These are phyloP conservation scores for Warburgia ugandensis DNA, from an alignment of 164 flowering plant species.

Conservation along the genomic window DNA sequence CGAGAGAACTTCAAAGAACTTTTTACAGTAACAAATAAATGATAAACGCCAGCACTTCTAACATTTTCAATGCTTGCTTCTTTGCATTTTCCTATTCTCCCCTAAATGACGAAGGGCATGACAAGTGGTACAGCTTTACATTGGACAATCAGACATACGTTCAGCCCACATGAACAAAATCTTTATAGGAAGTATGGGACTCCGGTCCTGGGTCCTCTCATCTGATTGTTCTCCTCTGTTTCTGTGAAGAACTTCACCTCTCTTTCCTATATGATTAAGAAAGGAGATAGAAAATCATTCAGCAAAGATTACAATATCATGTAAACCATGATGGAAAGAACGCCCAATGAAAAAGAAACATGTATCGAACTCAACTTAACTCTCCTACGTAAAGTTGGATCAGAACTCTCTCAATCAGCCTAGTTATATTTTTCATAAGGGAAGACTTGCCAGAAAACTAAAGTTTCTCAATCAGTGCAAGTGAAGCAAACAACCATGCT, in stretches of 20 bases:
- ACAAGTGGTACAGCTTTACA: neutral
- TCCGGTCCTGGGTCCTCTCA: slow-evolving; percentile 98
- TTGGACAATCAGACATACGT: too few relatives aligned
- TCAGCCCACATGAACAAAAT: slow-evolving; percentile 35
- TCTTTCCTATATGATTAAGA: slow-evolving; percentile 55
- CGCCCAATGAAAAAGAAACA: neutral
- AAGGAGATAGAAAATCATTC: neutral
- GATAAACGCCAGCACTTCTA: neutral
- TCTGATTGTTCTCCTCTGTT: slow-evolving; percentile 98
- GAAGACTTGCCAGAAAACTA: too few relatives aligned
- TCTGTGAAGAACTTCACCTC: slow-evolving; percentile 99
- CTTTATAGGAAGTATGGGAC: slow-evolving; percentile 93
- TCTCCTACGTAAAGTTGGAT: neutral
- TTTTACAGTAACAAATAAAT: neutral
- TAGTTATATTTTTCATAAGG: too few relatives aligned
- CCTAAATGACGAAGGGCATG: neutral
- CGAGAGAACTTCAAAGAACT: neutral
- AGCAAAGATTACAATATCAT: neutral
- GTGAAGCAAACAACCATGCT: too few relatives aligned
- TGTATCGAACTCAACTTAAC: neutral
- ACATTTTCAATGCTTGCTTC: neutral
- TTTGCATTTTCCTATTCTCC: neutral
- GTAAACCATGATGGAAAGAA: neutral
- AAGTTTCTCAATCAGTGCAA: too few relatives aligned
- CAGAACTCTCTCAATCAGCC: too few relatives aligned